A percentile compares a stretch with the other conserved stretches of the same genome.
Evolutionary conservation across 1,284 basidiomycete genomes (phyloP).

Genomic region (Cryptococcus maquisensis): DNA sequence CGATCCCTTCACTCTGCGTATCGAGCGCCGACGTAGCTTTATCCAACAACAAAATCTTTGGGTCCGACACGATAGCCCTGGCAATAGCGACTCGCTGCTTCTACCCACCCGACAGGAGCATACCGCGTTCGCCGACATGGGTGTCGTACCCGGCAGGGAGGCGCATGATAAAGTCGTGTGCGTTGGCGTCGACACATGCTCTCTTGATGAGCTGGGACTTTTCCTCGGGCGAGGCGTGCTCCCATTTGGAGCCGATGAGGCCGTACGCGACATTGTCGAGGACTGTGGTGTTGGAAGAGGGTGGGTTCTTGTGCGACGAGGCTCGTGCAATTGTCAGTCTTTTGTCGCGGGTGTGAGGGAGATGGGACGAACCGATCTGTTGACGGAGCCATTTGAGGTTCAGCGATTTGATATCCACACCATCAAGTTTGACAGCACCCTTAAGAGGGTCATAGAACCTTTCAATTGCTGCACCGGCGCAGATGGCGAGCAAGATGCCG

Average conservation of each 20-base stretch:
- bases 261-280: slow-evolving; percentile 81
- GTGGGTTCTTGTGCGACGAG: slow-evolving; percentile 86
- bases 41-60: slow-evolving; percentile 50
- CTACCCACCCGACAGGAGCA: slow-evolving; percentile 87
- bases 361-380: too few relatives aligned
- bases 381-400: slow-evolving; percentile 84
- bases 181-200: slow-evolving; percentile 86
- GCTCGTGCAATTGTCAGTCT: too few relatives aligned
- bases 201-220: slow-evolving; percentile 75
- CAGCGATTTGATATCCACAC: slow-evolving; percentile 67
- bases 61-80: slow-evolving; percentile 88
- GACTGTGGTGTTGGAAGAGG: slow-evolving; percentile 75
- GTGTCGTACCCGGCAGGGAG: slow-evolving; percentile 85
- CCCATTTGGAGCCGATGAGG: slow-evolving; percentile 68
- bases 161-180: slow-evolving; percentile 81
- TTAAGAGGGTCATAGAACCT: slow-evolving; percentile 81
- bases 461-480: slow-evolving; percentile 56
- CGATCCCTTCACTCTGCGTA: slow-evolving; percentile 82
- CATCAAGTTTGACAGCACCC: slow-evolving; percentile 74
- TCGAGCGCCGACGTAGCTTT: slow-evolving; percentile 83
- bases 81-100: slow-evolving; percentile 87
- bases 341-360: too few relatives aligned
- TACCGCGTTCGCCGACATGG: slow-evolving; percentile 87
- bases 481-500: slow-evolving; percentile 40
- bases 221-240: slow-evolving; percentile 68